These are phyloP conservation scores for Colletotrichum simmondsii DNA, from an alignment of 2,329 filamentous ascomycete genomes.

Conservation along the genomic window DNA sequence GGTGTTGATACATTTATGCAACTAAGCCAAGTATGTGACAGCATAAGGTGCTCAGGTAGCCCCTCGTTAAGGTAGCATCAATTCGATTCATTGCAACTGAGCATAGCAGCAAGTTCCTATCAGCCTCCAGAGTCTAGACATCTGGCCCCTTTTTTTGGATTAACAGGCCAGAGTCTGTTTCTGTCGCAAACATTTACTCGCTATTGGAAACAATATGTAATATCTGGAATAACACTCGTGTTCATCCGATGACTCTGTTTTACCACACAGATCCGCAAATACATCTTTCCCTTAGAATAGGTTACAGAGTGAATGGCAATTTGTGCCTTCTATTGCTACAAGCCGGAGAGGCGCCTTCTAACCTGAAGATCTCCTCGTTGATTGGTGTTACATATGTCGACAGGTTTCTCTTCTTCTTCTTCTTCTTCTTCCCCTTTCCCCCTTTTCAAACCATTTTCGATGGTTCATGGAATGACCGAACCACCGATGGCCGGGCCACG, in stretches of 20 bases:
- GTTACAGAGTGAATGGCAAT: slow-evolving; percentile 20
- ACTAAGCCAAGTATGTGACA: no score
- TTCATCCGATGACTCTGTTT: not conserved
- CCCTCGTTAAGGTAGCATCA: no score
- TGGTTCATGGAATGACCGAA: slow-evolving; percentile 12
- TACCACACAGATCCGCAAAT: not conserved
- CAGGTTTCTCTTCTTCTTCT: not conserved
- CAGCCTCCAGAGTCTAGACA: no score
- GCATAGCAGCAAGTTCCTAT: no score
- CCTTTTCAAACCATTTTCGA: not conserved
- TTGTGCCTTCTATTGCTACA: slow-evolving; percentile 34
- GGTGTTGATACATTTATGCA: not conserved
- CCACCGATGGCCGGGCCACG: slow-evolving; percentile 49
- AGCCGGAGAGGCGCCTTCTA: slow-evolving; percentile 25
- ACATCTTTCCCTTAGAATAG: not conserved
- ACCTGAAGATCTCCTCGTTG: slow-evolving; percentile 22
- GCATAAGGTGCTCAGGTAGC: no score
- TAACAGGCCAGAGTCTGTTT: no score
- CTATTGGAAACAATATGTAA: no score
- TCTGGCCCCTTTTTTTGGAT: no score
- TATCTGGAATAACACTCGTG: not conserved
- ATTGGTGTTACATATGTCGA: slow-evolving; percentile 32
- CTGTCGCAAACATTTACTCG: no score
- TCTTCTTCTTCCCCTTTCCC: not conserved
- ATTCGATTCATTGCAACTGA: no score